Percentiles rank a stretch among this genome's conserved stretches.
These are phyloP conservation scores for Tephrocybe sp. DNA, from an alignment of 768 basidiomycete genomes.

Conservation along the genomic window DNA sequence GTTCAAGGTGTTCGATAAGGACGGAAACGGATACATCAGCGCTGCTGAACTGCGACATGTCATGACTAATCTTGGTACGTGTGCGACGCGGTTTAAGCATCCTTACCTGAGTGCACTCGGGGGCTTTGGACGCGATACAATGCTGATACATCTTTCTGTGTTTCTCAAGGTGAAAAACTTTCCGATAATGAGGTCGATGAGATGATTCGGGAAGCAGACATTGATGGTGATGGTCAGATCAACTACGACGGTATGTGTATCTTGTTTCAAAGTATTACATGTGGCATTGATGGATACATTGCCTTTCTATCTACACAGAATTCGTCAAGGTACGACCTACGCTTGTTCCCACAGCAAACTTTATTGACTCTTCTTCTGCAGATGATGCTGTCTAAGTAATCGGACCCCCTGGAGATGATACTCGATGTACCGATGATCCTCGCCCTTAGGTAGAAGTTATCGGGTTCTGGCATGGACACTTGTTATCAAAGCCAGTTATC, in stretches of 20 bases:
- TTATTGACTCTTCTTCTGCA: slow-evolving; percentile 21
- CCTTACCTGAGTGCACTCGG: neutral
- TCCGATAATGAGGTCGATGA: slow-evolving; percentile 87
- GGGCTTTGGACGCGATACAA: neutral
- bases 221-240: slow-evolving; percentile 93
- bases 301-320: slow-evolving; percentile 38
- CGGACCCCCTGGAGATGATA: neutral
- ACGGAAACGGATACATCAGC: slow-evolving; percentile 88
- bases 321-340: slow-evolving; percentile 60
- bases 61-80: slow-evolving; percentile 84
- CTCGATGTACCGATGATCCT: slow-evolving; percentile 5
- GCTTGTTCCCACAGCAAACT: neutral
- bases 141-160: neutral
- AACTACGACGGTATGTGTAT: slow-evolving; percentile 68
- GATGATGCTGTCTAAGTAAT: slow-evolving; percentile 76
- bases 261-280: neutral
- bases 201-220: slow-evolving; percentile 96
- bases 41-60: slow-evolving; percentile 86
- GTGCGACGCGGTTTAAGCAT: neutral
- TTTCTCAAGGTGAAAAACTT: slow-evolving; percentile 70
- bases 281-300: slow-evolving; percentile 4
- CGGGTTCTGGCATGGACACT: neutral
- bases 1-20: slow-evolving; percentile 97
- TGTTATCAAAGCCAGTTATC: neutral
- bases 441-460: neutral